phyloP scores from a whole-genome alignment of 2,329 filamentous ascomycete species.

The Diaporthe ilicicola region DNA sequence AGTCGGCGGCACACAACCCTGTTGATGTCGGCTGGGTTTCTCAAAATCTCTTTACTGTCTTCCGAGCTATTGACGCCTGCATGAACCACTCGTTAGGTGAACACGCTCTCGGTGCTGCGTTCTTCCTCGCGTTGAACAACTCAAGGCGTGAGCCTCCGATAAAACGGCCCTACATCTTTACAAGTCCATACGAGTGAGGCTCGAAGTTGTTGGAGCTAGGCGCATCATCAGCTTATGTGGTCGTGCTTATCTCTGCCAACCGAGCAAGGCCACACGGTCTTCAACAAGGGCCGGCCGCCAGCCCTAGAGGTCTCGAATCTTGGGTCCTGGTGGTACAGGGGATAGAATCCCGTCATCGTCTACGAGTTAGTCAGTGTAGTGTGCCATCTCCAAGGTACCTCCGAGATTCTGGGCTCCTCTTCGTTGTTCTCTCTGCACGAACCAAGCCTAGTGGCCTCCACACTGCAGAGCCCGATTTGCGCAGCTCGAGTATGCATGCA shows the following conservation, averaged over 20 bases:
- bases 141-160: background rate
- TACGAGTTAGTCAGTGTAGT: background rate
- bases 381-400: background rate
- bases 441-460: conserved; percentile 25
- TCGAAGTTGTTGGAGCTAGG: background rate
- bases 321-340: conserved; percentile 1
- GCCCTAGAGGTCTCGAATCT: background rate
- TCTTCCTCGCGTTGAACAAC: background rate
- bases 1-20: background rate
- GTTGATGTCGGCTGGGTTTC: background rate
- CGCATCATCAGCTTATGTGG: conserved; percentile 16
- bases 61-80: background rate
- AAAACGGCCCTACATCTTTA: background rate
- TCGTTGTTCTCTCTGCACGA: conserved; percentile 22
- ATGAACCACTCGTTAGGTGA: background rate
- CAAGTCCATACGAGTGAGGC: background rate
- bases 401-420: conserved; percentile 6
- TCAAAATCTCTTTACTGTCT: background rate
- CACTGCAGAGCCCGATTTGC: conserved; percentile 7
- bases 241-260: background rate
- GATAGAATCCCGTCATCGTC: conserved; percentile 19
- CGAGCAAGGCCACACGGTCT: background rate
- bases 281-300: conserved; percentile 20
- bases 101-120: background rate
- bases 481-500: conserved; percentile 14